A percentile compares a stretch with the other conserved stretches of the same genome.
Evolutionary conservation across 495 filamentous ascomycete genomes (phyloP).

Genomic region (Evansstolkia leycettana): DNA sequence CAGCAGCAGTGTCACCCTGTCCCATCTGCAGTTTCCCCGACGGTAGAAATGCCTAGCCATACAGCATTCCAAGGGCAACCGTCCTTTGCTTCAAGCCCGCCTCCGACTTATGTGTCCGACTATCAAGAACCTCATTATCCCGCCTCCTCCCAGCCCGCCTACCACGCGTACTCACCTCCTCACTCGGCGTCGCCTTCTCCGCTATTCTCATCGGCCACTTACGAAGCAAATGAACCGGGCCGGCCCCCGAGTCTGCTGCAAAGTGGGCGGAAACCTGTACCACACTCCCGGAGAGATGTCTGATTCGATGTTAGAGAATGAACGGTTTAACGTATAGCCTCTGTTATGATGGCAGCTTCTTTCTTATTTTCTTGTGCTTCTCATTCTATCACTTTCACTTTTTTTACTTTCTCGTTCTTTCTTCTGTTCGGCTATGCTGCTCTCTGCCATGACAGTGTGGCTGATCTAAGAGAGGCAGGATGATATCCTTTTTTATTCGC

Average conservation of each 20-base stretch:
- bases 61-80: neutral
- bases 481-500: too few relatives aligned
- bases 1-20: neutral
- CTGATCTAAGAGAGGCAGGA: too few relatives aligned
- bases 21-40: slow-evolving; percentile 2
- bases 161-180: slow-evolving; percentile 14
- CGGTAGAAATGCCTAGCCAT: neutral
- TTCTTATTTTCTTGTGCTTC: too few relatives aligned
- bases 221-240: slow-evolving; percentile 14
- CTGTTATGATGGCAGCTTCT: too few relatives aligned
- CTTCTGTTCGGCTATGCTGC: too few relatives aligned
- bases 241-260: slow-evolving; percentile 33
- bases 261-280: slow-evolving; percentile 26
- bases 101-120: slow-evolving; percentile 2
- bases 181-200: slow-evolving; percentile 22
- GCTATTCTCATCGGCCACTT: slow-evolving; percentile 16
- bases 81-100: neutral
- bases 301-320: slow-evolving; percentile 3
- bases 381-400: too few relatives aligned
- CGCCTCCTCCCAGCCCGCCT: neutral
- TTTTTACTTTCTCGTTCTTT: too few relatives aligned
- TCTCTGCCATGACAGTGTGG: too few relatives aligned
- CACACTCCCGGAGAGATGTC: slow-evolving; percentile 22
- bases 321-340: too few relatives aligned
- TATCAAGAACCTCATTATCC: neutral